A percentile compares a stretch with the other conserved stretches of the same genome.
Conservation (phyloP, 2,329 filamentous ascomycete species). For the Colletotrichum chrysophilum region DNA sequence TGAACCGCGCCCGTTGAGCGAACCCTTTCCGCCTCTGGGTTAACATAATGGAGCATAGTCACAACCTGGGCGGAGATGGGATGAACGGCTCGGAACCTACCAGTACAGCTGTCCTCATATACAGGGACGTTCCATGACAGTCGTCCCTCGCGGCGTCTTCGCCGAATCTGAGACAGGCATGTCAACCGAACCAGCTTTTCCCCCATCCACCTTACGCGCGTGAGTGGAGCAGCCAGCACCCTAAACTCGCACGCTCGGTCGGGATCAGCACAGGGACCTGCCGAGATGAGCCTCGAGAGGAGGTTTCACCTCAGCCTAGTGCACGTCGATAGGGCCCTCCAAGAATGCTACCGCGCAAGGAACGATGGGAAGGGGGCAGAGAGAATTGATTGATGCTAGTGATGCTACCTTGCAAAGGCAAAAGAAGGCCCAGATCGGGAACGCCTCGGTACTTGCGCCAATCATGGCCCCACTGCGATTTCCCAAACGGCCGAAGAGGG, state of each 20-base stretch:
- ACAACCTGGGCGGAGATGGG: neutral
- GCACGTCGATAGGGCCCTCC: neutral
- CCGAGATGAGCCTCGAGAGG: neutral
- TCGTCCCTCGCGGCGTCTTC: neutral
- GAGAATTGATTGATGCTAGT: neutral
- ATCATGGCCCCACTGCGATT: neutral
- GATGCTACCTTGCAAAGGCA: neutral
- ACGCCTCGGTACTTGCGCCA: neutral
- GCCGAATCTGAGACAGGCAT: constrained; percentile 3
- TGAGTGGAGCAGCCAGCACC: neutral
- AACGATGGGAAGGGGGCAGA: neutral
- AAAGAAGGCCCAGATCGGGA: neutral
- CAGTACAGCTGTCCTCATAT: neutral
- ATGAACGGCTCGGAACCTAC: neutral
- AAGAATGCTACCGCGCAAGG: neutral
- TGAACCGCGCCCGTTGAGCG: neutral
- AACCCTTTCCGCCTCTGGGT: neutral
- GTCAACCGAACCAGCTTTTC: neutral
- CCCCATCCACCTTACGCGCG: neutral
- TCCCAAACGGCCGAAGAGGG: neutral
- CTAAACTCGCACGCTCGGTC: neutral
- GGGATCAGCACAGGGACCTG: neutral
- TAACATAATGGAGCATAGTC: neutral
- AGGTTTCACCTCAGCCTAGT: neutral
- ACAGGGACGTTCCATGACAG: neutral